Evolutionary conservation across 371 early-diverging fungal genomes (phyloP).

Genomic region (Lichtheimia hyalospora): DNA sequence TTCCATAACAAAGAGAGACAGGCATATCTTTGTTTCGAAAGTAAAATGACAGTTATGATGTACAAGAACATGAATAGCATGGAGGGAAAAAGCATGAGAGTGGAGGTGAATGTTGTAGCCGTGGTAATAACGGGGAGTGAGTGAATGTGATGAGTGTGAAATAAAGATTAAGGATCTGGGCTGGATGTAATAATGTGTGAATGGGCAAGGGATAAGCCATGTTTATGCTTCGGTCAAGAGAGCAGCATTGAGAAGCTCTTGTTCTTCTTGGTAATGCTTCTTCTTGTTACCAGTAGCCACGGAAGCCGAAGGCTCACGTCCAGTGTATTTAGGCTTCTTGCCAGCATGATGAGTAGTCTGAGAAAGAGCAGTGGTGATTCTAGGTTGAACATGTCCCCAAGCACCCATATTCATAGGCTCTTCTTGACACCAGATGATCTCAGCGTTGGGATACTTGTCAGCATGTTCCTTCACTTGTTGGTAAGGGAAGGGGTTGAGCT

Average conservation of each 20-base stretch:
- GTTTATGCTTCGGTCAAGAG: conserved; percentile 51
- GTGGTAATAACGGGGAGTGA: neutral
- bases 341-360: conserved; percentile 71
- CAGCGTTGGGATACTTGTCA: conserved; percentile 89
- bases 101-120: neutral
- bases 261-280: conserved; percentile 93
- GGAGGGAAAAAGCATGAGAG: neutral
- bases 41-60: neutral
- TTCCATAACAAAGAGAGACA: neutral
- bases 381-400: conserved; percentile 87
- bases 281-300: conserved; percentile 98
- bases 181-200: neutral
- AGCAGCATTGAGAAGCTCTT: conserved; percentile 80
- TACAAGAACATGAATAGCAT: neutral
- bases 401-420: conserved; percentile 94
- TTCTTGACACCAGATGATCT: conserved; percentile 94
- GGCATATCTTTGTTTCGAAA: neutral
- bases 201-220: neutral
- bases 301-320: conserved; percentile 91
- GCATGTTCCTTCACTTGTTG: conserved; percentile 81
- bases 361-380: conserved; percentile 80
- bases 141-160: too few relatives aligned
- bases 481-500: conserved; percentile 96
- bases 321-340: conserved; percentile 81
- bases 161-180: neutral